Evolutionary conservation across 192 early-diverging fungal genomes (phyloP).

Genomic region (Coemansia reversa): DNA sequence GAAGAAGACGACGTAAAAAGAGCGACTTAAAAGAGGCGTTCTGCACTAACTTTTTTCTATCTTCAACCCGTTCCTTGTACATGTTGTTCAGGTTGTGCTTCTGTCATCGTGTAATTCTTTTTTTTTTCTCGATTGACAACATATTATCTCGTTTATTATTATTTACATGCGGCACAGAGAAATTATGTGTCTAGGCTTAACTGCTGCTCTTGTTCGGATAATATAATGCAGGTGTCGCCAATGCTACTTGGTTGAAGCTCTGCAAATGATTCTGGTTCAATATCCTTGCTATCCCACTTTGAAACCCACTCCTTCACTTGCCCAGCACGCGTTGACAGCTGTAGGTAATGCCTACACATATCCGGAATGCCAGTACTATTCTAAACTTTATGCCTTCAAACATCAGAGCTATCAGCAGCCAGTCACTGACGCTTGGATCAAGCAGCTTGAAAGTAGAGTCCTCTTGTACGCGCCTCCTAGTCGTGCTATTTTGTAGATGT

Average conservation of each 20-base stretch:
- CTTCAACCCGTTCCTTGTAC: slow-evolving; percentile 15
- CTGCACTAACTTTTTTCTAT: slow-evolving; percentile 9
- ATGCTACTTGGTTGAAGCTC: not conserved
- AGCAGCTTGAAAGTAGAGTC: slow-evolving; percentile 7
- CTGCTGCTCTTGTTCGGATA: not conserved
- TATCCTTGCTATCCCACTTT: slow-evolving; percentile 8
- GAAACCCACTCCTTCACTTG: slow-evolving; percentile 16
- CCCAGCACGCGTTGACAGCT: slow-evolving; percentile 16
- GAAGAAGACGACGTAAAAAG: slow-evolving; percentile 26
- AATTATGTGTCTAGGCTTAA: not conserved
- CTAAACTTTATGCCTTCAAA: slow-evolving; percentile 1
- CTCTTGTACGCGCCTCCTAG: not conserved
- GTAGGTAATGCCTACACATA: slow-evolving; percentile 9
- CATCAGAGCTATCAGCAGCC: slow-evolving; percentile 21
- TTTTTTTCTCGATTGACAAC: too few relatives aligned
- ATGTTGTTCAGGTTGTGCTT: slow-evolving; percentile 10
- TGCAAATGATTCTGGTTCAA: not conserved
- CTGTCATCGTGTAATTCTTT: too few relatives aligned
- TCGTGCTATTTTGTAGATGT: not conserved
- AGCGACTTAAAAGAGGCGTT: too few relatives aligned
- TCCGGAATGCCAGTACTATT: slow-evolving; percentile 16
- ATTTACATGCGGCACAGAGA: not conserved
- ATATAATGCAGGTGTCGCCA: not conserved
- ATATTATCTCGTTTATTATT: not conserved
- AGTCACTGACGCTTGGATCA: slow-evolving; percentile 18